phyloP scores from a whole-genome alignment of 352 stramenopile species.

The Phytophthora macrochlamydospora region DNA sequence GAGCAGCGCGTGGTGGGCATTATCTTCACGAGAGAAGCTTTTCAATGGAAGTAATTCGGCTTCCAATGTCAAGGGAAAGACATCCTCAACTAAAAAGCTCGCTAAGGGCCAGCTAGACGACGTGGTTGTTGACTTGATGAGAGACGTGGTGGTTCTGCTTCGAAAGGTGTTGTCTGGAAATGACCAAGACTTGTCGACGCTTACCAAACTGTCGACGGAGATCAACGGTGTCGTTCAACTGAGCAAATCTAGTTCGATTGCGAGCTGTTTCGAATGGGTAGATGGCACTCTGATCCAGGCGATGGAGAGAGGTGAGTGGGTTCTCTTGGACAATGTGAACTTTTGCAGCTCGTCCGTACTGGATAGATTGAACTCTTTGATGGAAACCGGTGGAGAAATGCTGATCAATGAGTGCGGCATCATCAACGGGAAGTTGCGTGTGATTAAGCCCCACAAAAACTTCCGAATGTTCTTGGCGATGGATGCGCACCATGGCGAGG shows the following conservation, averaged over 20 bases:
- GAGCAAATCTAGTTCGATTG: slow-evolving; percentile 67
- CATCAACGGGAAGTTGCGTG: slow-evolving; percentile 88
- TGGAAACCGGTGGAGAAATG: slow-evolving; percentile 98
- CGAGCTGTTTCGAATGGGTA: slow-evolving; percentile 97
- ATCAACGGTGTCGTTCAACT: slow-evolving; percentile 54
- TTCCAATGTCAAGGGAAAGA: slow-evolving; percentile 14
- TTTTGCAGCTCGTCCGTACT: slow-evolving; percentile 99
- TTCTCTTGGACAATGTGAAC: slow-evolving; percentile 99
- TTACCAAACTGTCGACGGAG: slow-evolving; percentile 25
- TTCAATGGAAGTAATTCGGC: slow-evolving; percentile 29
- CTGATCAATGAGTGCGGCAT: slow-evolving; percentile 98
- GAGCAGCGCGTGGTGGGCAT: slow-evolving; percentile 55
- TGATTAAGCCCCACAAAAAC: slow-evolving; percentile 97
- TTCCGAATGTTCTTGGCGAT: slow-evolving; percentile 99
- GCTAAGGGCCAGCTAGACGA: slow-evolving; percentile 74
- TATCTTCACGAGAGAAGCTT: slow-evolving; percentile 49
- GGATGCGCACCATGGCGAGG: slow-evolving; percentile 95
- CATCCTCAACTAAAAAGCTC: slow-evolving; percentile 44
- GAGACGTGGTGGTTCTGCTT: slow-evolving; percentile 47
- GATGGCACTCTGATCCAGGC: slow-evolving; percentile 98
- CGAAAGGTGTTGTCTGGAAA: slow-evolving; percentile 14
- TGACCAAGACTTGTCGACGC: slow-evolving; percentile 12
- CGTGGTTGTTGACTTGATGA: slow-evolving; percentile 60
- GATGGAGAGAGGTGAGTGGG: slow-evolving; percentile 98
- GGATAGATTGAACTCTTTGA: slow-evolving; percentile 99